Evolutionary conservation across 2,329 filamentous ascomycete genomes (phyloP).

Genomic region (Davidsoniella eucalypti): DNA sequence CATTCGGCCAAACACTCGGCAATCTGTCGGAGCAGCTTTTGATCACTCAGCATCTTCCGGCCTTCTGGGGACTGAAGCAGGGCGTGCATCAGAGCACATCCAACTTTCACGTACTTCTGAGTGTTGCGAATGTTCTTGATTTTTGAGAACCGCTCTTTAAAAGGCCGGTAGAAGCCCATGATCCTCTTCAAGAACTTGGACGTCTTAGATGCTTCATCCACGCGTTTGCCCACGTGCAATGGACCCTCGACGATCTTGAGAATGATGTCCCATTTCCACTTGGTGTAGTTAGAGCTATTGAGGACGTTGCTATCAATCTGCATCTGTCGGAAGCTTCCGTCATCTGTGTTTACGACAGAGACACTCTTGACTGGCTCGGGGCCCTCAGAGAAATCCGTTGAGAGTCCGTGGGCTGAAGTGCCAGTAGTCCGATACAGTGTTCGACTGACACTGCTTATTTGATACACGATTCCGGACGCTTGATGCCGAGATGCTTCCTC

Average conservation of each 20-base stretch:
- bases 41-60: constrained; percentile 69
- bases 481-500: constrained; percentile 56
- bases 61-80: constrained; percentile 77
- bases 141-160: constrained; percentile 90
- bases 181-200: constrained; percentile 94
- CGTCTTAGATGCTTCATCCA: constrained; percentile 86
- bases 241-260: constrained; percentile 84
- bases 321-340: constrained; percentile 46
- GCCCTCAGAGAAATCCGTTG: constrained; percentile 25
- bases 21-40: constrained; percentile 83
- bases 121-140: constrained; percentile 81
- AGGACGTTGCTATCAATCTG: constrained; percentile 70
- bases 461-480: constrained; percentile 83
- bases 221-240: constrained; percentile 70
- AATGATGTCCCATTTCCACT: constrained; percentile 97
- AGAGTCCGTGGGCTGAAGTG: neutral
- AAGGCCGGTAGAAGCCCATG: constrained; percentile 87
- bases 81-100: constrained; percentile 74
- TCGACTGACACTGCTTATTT: constrained; percentile 92
- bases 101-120: constrained; percentile 81
- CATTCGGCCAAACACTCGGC: constrained; percentile 93
- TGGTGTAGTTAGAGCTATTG: constrained; percentile 74
- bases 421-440: constrained; percentile 66
- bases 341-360: constrained; percentile 24
- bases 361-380: constrained; percentile 34